phyloP scores from a whole-genome alignment of 129 eudicot species.

The Chrysanthemum lavandulifolium region DNA sequence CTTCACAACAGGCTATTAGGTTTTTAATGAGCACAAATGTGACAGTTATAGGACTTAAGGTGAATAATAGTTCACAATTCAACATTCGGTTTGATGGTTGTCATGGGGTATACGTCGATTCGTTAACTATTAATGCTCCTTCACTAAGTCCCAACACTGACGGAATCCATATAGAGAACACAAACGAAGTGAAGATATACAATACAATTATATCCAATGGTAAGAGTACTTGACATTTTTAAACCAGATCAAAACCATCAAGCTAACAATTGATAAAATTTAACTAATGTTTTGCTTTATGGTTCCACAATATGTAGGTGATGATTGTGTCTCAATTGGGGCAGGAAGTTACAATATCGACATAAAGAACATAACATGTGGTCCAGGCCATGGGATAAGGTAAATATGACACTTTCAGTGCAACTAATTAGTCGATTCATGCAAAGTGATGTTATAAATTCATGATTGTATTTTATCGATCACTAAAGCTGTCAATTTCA shows the following conservation, averaged over 20 bases:
- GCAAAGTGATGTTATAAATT: neutral
- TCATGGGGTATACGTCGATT: slow-evolving; percentile 54
- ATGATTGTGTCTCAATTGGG: slow-evolving; percentile 97
- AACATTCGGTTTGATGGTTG: slow-evolving; percentile 79
- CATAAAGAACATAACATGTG: slow-evolving; percentile 92
- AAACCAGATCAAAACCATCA: neutral
- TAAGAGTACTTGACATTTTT: slow-evolving; percentile 4
- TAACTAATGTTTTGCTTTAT: neutral
- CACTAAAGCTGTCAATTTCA: too few species aligned
- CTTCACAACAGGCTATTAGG: slow-evolving; percentile 62
- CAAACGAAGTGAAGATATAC: slow-evolving; percentile 59
- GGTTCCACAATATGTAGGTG: slow-evolving; percentile 45
- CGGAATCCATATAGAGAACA: slow-evolving; percentile 93
- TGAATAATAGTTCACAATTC: slow-evolving; percentile 85
- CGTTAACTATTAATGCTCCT: slow-evolving; percentile 64
- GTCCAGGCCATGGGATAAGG: slow-evolving; percentile 99
- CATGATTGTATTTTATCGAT: neutral
- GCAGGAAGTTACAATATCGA: slow-evolving; percentile 81
- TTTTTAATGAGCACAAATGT: slow-evolving; percentile 77
- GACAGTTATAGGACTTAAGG: slow-evolving; percentile 59
- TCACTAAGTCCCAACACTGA: slow-evolving; percentile 84
- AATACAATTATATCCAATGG: slow-evolving; percentile 80
- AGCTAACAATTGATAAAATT: neutral
- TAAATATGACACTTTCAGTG: slow-evolving; percentile 11
- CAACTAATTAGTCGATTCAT: slow-evolving; percentile 17